These are phyloP conservation scores for Schwanniomyces yamadae DNA, from an alignment of 805 yeast genomes.

Conservation along the genomic window DNA sequence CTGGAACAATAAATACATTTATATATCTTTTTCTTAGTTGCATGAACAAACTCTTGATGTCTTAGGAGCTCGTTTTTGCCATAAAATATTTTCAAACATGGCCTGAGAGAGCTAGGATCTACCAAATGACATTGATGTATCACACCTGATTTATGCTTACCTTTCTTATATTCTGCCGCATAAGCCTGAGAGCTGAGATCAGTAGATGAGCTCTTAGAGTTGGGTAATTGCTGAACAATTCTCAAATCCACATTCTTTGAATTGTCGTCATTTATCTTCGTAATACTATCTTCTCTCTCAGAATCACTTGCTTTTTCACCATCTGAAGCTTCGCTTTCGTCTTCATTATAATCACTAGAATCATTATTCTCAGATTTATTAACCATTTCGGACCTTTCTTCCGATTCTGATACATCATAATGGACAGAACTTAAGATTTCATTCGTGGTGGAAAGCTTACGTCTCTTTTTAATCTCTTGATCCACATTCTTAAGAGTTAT, in stretches of 20 bases:
- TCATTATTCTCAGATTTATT: neutral
- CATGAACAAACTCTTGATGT: slow-evolving; percentile 48
- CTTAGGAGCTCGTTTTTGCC: slow-evolving; percentile 44
- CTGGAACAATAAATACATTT: slow-evolving; percentile 40
- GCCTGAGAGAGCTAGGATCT: slow-evolving; percentile 30
- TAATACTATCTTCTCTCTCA: neutral
- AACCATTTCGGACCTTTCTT: neutral
- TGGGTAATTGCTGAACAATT: slow-evolving; percentile 3
- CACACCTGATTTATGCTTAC: slow-evolving; percentile 20
- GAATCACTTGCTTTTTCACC: neutral
- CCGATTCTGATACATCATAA: slow-evolving; percentile 2
- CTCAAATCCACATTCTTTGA: neutral
- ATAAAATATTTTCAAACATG: slow-evolving; percentile 41
- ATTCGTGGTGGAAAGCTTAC: neutral
- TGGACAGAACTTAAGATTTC: neutral
- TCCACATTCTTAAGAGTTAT: slow-evolving; percentile 26
- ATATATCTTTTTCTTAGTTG: slow-evolving; percentile 41
- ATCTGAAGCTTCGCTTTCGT: slow-evolving; percentile 1
- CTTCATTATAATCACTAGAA: slow-evolving; percentile 1
- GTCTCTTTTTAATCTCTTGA: slow-evolving; percentile 7
- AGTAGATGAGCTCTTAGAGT: slow-evolving; percentile 1
- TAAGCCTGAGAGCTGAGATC: neutral
- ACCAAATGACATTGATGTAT: slow-evolving; percentile 43
- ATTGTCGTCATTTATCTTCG: neutral
- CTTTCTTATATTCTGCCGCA: slow-evolving; percentile 11